phyloP scores from a whole-genome alignment of 352 stramenopile genomes.

The Phytophthora fragariaefolia region DNA sequence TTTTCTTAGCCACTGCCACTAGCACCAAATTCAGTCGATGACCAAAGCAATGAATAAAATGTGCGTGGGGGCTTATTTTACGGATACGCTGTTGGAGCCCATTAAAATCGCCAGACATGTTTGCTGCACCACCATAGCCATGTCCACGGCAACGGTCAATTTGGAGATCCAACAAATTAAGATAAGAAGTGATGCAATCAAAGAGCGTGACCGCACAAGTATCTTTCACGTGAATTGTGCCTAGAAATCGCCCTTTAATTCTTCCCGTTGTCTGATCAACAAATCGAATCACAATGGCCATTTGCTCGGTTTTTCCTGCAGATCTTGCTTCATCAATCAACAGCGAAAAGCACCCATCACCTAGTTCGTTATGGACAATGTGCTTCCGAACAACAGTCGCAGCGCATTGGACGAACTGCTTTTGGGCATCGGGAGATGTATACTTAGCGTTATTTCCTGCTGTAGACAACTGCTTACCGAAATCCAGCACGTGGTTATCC shows the following conservation, averaged over 20 bases:
- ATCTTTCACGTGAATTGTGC: neutral
- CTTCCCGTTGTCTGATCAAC: neutral
- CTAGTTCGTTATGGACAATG: neutral
- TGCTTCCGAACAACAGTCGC: no score
- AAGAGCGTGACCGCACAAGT: neutral
- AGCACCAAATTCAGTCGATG: constrained; percentile 1
- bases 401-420: neutral
- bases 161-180: neutral
- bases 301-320: neutral
- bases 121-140: constrained; percentile 6
- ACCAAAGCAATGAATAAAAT: constrained; percentile 18
- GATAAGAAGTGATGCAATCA: no score
- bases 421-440: neutral
- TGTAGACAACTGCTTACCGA: neutral
- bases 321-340: neutral
- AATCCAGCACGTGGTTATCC: neutral
- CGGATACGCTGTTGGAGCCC: neutral
- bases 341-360: neutral
- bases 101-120: constrained; percentile 13
- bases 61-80: neutral
- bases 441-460: neutral
- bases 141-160: constrained; percentile 3
- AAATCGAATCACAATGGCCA: constrained; percentile 2
- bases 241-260: neutral
- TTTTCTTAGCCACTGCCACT: neutral